Evolutionary conservation across 106 monocot genomes (phyloP), one percentile per base, ranked within the genome.

Genomic region (Allium sativum): DNA sequence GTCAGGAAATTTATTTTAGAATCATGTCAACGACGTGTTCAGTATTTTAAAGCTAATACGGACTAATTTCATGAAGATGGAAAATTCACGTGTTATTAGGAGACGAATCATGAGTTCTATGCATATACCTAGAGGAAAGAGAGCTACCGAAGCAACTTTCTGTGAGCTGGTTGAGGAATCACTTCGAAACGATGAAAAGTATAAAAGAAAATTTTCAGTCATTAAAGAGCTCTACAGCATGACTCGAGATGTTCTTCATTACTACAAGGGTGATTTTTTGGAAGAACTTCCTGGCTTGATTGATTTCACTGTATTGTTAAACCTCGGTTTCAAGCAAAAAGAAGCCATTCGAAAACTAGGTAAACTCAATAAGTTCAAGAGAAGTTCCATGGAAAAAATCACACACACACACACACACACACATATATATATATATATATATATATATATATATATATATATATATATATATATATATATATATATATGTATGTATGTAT

Each of bases 1-100:
- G 10, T 90, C 94, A n/a, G 94, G 94, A 12, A 95, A 89, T 4
- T 69, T 95, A n/a, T 95, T 90, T 52, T 87, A 96, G 44, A 96
- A 90, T 56, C 90, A 87, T 61, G 90, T 96, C 0, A 78, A 66
- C 18, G 95, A 96, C 58, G 95, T 96, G 1, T 96, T 95, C 71
- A 95, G 79, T 53, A 90, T 95, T 61, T 48, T 95, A 60, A 79
- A 95, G 53, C 94, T 95, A 52, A 84, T 90, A 22, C 82, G 81
- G 19, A 82, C 83, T 2, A 87, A 75, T 12, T 95, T 95, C 66
- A 59, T 90, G 66, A 80, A 73, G 60, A 65, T 62, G 54, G 86
- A 87, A 8, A 51, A 62, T 12, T 81, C 90, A 17, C 74, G 76
- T 15, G 31, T 42, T 59, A 67, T 76, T 13, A 70, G 73, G 12